These are phyloP conservation scores for Orobanche coerulescens DNA, from an alignment of 257 asterid species.

Conservation along the genomic window DNA sequence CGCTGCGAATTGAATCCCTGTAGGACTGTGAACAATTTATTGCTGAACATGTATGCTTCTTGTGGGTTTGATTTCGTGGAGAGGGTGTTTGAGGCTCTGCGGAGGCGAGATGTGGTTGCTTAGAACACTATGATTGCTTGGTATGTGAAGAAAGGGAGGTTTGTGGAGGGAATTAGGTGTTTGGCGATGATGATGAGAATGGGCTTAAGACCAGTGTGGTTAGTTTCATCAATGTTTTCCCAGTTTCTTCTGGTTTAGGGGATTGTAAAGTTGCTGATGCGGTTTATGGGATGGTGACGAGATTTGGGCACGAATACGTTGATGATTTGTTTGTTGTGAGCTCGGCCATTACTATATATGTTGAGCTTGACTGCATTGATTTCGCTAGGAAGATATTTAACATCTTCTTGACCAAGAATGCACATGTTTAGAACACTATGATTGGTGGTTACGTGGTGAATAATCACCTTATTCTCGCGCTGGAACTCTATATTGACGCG, in stretches of 20 bases:
- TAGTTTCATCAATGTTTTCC: constrained; percentile 58
- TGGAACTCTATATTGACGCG: constrained; percentile 45
- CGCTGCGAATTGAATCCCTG: constrained; percentile 53
- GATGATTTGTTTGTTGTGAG: constrained; percentile 60
- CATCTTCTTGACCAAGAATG: constrained; percentile 46
- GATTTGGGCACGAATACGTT: constrained; percentile 41
- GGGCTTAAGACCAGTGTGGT: constrained; percentile 49
- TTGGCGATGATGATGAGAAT: constrained; percentile 53
- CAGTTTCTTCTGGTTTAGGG: constrained; percentile 40
- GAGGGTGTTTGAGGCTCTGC: constrained; percentile 55
- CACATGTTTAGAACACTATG: constrained; percentile 70
- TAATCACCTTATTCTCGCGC: constrained; percentile 37
- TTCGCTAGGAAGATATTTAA: constrained; percentile 48
- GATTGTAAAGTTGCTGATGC: constrained; percentile 37
- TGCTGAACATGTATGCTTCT: constrained; percentile 73
- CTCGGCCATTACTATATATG: constrained; percentile 64
- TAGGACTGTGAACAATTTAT: constrained; percentile 65
- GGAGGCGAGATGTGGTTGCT: constrained; percentile 61
- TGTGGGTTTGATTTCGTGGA: constrained; percentile 50
- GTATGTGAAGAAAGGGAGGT: constrained; percentile 45
- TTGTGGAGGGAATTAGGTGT: constrained; percentile 43
- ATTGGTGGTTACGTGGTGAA: constrained; percentile 57
- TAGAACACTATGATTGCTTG: constrained; percentile 71
- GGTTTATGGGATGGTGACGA: constrained; percentile 47
- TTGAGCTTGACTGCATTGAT: constrained; percentile 53